Conservation (phyloP, 1,284 basidiomycete species). For the Ustilago loliicola region DNA sequence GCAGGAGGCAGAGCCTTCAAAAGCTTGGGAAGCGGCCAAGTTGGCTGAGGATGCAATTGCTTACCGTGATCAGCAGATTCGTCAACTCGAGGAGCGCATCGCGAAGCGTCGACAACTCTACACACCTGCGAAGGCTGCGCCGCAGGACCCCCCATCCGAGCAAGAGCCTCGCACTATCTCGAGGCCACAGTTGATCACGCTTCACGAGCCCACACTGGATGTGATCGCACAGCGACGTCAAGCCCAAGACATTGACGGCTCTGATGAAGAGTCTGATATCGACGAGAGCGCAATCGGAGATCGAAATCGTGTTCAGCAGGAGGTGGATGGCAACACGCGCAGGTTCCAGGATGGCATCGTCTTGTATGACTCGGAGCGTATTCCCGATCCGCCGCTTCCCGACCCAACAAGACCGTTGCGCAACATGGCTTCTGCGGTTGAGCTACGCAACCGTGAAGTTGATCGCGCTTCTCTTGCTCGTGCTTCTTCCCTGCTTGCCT, state of each 20-base stretch:
- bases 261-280: slow-evolving; percentile 26
- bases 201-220: slow-evolving; percentile 49
- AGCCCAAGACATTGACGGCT: not conserved
- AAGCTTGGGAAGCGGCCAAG: slow-evolving; percentile 16
- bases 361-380: slow-evolving; percentile 49
- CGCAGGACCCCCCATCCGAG: not conserved
- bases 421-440: slow-evolving; percentile 43
- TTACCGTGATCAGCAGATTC: slow-evolving; percentile 46
- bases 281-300: slow-evolving; percentile 14
- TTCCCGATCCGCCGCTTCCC: slow-evolving; percentile 25
- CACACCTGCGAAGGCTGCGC: slow-evolving; percentile 22
- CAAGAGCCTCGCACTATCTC: slow-evolving; percentile 28
- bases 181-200: slow-evolving; percentile 43
- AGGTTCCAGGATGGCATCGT: slow-evolving; percentile 52
- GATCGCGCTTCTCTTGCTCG: slow-evolving; percentile 27
- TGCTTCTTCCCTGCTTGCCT: slow-evolving; percentile 35
- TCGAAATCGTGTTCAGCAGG: not conserved
- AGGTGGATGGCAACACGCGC: slow-evolving; percentile 32
- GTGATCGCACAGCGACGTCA: slow-evolving; percentile 12
- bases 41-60: slow-evolving; percentile 29
- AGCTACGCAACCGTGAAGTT: slow-evolving; percentile 31
- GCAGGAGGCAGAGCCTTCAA: slow-evolving; percentile 10
- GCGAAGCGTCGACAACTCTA: slow-evolving; percentile 28
- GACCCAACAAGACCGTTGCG: slow-evolving; percentile 34
- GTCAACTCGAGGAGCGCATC: slow-evolving; percentile 47